phyloP scores from a whole-genome alignment of 2,329 filamentous ascomycete species.

The Aureobasidium uvarum region DNA sequence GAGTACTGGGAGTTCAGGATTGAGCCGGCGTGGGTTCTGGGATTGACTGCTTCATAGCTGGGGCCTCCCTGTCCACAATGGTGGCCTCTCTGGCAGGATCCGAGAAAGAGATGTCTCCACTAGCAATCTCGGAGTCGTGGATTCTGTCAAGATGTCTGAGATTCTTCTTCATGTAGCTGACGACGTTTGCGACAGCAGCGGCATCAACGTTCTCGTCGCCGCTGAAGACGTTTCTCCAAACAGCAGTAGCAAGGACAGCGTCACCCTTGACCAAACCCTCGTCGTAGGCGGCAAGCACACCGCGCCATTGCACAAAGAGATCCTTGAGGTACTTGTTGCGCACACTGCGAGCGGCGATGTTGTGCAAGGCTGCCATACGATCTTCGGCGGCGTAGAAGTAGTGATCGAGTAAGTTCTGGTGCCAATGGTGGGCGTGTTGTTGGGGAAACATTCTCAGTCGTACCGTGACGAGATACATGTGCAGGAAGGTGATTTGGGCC shows the following conservation, averaged over 20 bases:
- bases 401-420: constrained; percentile 89
- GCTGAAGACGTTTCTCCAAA: constrained; percentile 95
- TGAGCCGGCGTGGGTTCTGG: background rate
- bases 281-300: constrained; percentile 78
- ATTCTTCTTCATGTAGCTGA: constrained; percentile 61
- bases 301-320: constrained; percentile 90
- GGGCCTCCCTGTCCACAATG: constrained; percentile 14
- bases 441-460: constrained; percentile 75
- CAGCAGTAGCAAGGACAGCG: constrained; percentile 71
- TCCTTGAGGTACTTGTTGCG: constrained; percentile 72
- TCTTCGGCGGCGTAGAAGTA: constrained; percentile 90
- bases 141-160: constrained; percentile 55
- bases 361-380: constrained; percentile 78
- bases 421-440: constrained; percentile 70
- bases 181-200: constrained; percentile 59
- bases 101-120: constrained; percentile 50
- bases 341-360: constrained; percentile 55
- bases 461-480: constrained; percentile 88
- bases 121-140: constrained; percentile 52
- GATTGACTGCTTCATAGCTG: constrained; percentile 6
- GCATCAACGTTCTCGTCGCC: constrained; percentile 63
- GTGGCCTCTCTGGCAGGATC: constrained; percentile 18
- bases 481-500: constrained; percentile 93
- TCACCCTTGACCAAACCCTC: constrained; percentile 76
- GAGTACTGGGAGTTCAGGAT: background rate